Percentiles rank a stretch among this genome's conserved stretches.
Evolutionary conservation across 2,329 filamentous ascomycete genomes (phyloP).

Genomic region (Arthrobotrys pseudoclavata): DNA sequence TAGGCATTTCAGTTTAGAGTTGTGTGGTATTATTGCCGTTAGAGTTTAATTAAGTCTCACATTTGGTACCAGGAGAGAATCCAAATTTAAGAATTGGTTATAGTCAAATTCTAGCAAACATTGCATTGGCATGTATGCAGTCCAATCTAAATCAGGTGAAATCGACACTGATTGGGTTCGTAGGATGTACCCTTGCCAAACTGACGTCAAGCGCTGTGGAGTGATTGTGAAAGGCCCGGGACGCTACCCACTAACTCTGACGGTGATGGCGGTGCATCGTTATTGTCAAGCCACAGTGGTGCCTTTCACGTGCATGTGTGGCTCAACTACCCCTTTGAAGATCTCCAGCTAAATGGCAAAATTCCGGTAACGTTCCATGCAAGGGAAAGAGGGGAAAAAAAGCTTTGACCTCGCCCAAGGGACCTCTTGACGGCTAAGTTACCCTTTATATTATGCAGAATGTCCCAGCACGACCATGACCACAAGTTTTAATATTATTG

Average conservation of each 20-base stretch:
- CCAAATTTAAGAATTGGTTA: neutral
- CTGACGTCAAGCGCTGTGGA: slow-evolving; percentile 7
- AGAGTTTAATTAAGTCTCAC: neutral
- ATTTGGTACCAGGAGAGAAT: neutral
- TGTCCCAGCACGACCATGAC: slow-evolving; percentile 1
- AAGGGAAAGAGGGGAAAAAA: neutral
- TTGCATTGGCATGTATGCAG: neutral
- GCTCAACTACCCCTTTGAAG: neutral
- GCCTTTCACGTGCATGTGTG: neutral
- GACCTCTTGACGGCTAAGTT: slow-evolving; percentile 30
- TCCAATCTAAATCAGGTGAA: neutral
- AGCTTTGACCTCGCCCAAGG: slow-evolving; percentile 16
- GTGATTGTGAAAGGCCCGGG: neutral
- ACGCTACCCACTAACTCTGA: neutral
- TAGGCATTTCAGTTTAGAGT: neutral
- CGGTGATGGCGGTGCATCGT: neutral
- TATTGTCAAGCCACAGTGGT: neutral
- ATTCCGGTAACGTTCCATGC: slow-evolving; percentile 28
- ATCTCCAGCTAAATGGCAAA: slow-evolving; percentile 4
- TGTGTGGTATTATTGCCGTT: slow-evolving; percentile 2
- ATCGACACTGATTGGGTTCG: neutral
- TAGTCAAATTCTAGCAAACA: neutral
- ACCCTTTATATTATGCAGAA: slow-evolving; percentile 17
- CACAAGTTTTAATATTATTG: neutral
- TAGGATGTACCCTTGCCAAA: slow-evolving; percentile 20